Percentiles rank a stretch among this genome's conserved stretches.
Conservation (phyloP, 371 early-diverging fungal genomes). For the Coemansia sp. region DNA sequence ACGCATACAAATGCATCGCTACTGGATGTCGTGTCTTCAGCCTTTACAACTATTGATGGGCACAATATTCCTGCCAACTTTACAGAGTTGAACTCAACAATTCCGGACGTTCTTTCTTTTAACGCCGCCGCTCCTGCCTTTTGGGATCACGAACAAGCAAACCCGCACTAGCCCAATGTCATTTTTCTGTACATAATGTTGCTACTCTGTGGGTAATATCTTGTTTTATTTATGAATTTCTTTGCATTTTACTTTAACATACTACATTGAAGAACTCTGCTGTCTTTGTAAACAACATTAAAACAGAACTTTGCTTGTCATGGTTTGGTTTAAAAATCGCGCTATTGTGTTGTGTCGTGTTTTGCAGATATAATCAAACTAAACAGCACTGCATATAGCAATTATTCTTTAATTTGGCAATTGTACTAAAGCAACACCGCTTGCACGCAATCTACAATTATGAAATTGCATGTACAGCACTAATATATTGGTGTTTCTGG, state of each 20-base stretch:
- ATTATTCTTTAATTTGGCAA: neutral
- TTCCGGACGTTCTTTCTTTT: neutral
- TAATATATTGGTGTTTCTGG: neutral
- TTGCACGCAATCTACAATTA: neutral
- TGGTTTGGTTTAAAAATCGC: neutral
- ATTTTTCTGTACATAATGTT: neutral
- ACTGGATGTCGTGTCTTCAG: neutral
- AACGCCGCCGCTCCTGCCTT: neutral
- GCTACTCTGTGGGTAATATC: neutral
- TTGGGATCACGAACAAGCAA: neutral
- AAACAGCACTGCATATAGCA: neutral
- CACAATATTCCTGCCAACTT: neutral
- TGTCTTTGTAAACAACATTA: neutral
- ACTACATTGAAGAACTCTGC: too few species aligned
- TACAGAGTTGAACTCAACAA: neutral
- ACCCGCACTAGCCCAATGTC: neutral
- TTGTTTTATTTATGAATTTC: neutral
- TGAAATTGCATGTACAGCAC: neutral
- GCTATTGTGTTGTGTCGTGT: neutral
- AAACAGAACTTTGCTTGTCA: neutral
- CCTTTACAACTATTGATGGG: neutral
- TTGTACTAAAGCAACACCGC: neutral
- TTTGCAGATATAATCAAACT: neutral
- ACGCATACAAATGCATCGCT: neutral
- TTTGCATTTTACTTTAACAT: neutral